Evolutionary conservation across 1,284 basidiomycete species (phyloP), one percentile per base, ranked within the genome.

Genomic region (Moniliella sp.): DNA sequence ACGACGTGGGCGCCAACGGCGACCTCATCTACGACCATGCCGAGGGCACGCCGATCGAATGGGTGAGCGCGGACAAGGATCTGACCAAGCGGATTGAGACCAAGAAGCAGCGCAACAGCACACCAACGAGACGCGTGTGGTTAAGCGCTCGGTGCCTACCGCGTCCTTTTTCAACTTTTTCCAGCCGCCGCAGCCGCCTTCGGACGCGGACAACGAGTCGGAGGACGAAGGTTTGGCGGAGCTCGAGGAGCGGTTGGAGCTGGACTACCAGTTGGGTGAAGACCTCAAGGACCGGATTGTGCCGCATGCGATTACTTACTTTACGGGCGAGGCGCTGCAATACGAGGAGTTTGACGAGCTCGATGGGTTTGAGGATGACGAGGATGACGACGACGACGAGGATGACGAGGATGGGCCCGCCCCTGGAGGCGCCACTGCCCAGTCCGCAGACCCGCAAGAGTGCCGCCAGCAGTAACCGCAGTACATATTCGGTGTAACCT

Each of bases 11-110:
- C 17, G 88, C 86, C 65, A 71, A 74, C 18, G 86, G 86, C 47
- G 86, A 93, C 66, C 86, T 88, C 56, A 74, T 88, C 35, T 94
- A 88, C 64, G 83, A 91, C 68, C 76, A 74, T 45, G 82, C 86
- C 34, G 74, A 79, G 55, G 86, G 84, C 13, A 76, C 74, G 36
- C 71, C 76, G 57, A 86, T 97, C 65, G 74, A 77, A 61, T 94
- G 88, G 88, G n/a, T n/a, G n/a, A 91, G 88, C 67, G 83, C 83
- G 62, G 88, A 91, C 54, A 88, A 88, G 68, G 82, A 97, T 65
- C 68, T 94, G 39, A 94, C 86, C 34, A 84, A 86, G 67, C 80
- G 82, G 67, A 77, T 83, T 50, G 88, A 94, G 68, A 86, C 93
- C 62, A 93, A 93, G 73, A 94, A 93, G 70, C 88, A 94, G 66